A percentile compares a stretch with the other conserved stretches of the same genome.
Evolutionary conservation across 2,329 filamentous ascomycete species (phyloP).

Genomic region (Pochonia chlamydosporia): DNA sequence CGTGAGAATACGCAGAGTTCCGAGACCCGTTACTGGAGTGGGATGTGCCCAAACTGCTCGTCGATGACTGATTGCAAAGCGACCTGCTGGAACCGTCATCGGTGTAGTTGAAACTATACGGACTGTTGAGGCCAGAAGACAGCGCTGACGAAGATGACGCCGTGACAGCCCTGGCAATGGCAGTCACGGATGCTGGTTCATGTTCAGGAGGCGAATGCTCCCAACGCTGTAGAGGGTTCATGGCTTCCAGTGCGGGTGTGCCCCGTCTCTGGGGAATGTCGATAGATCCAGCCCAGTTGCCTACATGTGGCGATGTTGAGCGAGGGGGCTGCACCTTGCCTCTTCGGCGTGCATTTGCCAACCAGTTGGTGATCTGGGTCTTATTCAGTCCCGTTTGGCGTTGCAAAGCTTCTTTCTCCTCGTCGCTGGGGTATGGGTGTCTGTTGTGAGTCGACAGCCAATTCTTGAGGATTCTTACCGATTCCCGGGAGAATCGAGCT

Average conservation of each 20-base stretch:
- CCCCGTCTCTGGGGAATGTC: conserved; percentile 63
- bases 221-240: conserved; percentile 56
- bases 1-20: conserved; percentile 53
- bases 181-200: conserved; percentile 54
- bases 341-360: conserved; percentile 80
- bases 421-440: conserved; percentile 83
- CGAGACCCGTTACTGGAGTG: conserved; percentile 54
- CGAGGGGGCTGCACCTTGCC: conserved; percentile 68
- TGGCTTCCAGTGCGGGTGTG: conserved; percentile 46
- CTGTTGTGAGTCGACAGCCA: conserved; percentile 77
- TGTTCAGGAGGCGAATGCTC: conserved; percentile 53
- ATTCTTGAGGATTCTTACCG: conserved; percentile 72
- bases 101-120: conserved; percentile 50
- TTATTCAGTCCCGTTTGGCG: conserved; percentile 74
- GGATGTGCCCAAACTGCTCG: conserved; percentile 55
- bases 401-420: conserved; percentile 77
- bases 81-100: conserved; percentile 57
- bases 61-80: conserved; percentile 52
- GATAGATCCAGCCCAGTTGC: conserved; percentile 56
- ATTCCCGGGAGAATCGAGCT: conserved; percentile 73
- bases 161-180: conserved; percentile 52
- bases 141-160: conserved; percentile 45
- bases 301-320: conserved; percentile 63
- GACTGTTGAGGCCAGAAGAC: conserved; percentile 52
- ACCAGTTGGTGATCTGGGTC: conserved; percentile 85